Conservation (phyloP, 345 rosid genomes). For the Punica granatum region DNA sequence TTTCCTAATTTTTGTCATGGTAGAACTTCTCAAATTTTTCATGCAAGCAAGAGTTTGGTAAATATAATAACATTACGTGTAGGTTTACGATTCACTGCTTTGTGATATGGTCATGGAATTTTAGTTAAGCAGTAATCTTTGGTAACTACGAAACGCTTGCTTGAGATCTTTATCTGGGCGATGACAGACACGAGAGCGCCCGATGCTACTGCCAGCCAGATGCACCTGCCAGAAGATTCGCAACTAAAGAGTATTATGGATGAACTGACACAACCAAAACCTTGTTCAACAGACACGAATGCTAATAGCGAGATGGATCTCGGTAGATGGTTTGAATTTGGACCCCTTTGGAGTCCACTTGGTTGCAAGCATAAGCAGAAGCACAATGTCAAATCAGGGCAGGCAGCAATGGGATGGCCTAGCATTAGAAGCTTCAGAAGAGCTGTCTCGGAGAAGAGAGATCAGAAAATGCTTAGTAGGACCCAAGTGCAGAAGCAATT, state of each 20-base stretch:
- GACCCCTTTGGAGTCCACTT: background rate
- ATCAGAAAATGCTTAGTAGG: too few species aligned
- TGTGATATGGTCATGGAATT: too few species aligned
- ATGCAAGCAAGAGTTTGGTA: too few species aligned
- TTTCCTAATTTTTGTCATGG: background rate
- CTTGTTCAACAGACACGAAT: too few species aligned
- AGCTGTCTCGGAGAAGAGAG: too few species aligned
- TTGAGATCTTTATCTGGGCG: background rate
- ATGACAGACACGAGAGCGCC: background rate
- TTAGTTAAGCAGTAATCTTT: too few species aligned
- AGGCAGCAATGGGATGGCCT: background rate
- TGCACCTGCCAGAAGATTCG: background rate
- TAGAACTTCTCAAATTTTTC: background rate
- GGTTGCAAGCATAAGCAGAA: background rate
- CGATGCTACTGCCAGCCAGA: background rate
- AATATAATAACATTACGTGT: too few species aligned
- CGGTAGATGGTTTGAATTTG: background rate
- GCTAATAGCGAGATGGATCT: background rate
- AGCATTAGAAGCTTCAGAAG: background rate
- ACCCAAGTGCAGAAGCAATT: too few species aligned
- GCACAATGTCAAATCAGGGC: background rate
- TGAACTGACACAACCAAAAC: background rate
- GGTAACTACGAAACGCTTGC: background rate
- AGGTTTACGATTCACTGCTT: too few species aligned
- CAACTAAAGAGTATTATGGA: too few species aligned